Conservation (phyloP, 345 rosid genomes). For the Camelina sativa region DNA sequence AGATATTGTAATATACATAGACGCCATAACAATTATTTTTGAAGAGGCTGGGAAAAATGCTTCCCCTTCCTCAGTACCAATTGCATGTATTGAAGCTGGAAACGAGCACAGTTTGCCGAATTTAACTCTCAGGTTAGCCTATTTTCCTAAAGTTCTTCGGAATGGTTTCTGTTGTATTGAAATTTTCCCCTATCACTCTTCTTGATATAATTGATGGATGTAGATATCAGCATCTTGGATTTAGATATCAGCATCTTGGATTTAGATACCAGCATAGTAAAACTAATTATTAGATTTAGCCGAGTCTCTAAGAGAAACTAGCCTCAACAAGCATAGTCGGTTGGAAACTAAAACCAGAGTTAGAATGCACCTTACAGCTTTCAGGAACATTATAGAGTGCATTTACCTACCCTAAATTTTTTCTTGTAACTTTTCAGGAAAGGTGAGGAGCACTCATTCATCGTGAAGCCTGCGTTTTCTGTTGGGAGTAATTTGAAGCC, state of each 20-base stretch:
- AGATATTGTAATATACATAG: slow-evolving; percentile 77
- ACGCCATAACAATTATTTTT: slow-evolving; percentile 84
- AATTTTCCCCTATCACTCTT: slow-evolving; percentile 8
- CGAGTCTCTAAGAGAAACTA: slow-evolving; percentile 14
- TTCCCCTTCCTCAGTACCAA: slow-evolving; percentile 78
- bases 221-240: slow-evolving; percentile 16
- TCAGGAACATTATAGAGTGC: slow-evolving; percentile 29
- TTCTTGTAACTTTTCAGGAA: slow-evolving; percentile 61
- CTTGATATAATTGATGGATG: slow-evolving; percentile 19
- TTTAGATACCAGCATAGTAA: slow-evolving; percentile 19
- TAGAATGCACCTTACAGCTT: slow-evolving; percentile 18
- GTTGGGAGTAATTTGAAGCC: slow-evolving; percentile 60
- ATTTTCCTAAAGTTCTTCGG: not conserved
- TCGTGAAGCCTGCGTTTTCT: slow-evolving; percentile 77
- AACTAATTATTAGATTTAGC: slow-evolving; percentile 11
- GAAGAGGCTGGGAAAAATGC: slow-evolving; percentile 83
- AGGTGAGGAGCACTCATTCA: slow-evolving; percentile 97
- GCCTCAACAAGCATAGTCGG: slow-evolving; percentile 5
- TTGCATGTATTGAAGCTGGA: slow-evolving; percentile 96
- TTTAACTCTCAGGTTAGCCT: slow-evolving; percentile 81
- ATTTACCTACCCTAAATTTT: slow-evolving; percentile 25
- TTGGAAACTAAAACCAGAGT: slow-evolving; percentile 20
- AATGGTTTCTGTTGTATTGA: slow-evolving; percentile 30
- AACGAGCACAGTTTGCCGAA: slow-evolving; percentile 79
- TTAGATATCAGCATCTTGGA: slow-evolving; percentile 15